These are phyloP conservation scores for Fusarium devonianum DNA, from an alignment of 2,329 filamentous ascomycete genomes.

Conservation along the genomic window DNA sequence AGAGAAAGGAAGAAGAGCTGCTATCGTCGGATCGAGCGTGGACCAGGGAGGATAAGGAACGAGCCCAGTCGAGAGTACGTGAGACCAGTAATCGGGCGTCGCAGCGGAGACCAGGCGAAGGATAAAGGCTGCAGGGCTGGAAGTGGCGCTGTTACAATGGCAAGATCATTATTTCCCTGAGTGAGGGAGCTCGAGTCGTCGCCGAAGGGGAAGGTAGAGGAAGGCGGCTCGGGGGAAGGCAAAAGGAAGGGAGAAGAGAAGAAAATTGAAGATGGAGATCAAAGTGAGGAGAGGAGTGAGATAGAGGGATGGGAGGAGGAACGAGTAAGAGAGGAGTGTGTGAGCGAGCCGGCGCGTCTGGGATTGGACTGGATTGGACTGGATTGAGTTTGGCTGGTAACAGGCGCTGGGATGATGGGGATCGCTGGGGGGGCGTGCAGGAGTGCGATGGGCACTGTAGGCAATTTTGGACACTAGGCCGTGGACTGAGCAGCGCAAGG, in stretches of 20 bases:
- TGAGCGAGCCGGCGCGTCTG: conserved; percentile 32
- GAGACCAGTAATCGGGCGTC: conserved; percentile 46
- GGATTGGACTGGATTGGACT: conserved; percentile 43
- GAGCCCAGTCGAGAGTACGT: conserved; percentile 38
- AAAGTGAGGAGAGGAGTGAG: conserved; percentile 35
- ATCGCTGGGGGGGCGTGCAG: conserved; percentile 29
- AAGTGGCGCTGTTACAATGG: conserved; percentile 40
- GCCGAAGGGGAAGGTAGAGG: conserved; percentile 32
- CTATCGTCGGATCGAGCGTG: conserved; percentile 38
- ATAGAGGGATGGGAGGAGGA: conserved; percentile 32
- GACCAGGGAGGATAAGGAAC: conserved; percentile 40
- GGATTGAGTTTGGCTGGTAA: conserved; percentile 40
- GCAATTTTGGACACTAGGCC: conserved; percentile 17
- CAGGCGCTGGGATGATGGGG: conserved; percentile 32
- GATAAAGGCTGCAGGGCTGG: conserved; percentile 37
- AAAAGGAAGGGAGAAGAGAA: conserved; percentile 23
- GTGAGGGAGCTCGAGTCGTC: conserved; percentile 28
- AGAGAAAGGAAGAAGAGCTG: conserved; percentile 29
- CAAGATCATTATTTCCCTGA: conserved; percentile 41
- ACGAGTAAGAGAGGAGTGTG: conserved; percentile 31
- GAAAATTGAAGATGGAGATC: conserved; percentile 33
- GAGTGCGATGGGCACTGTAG: conserved; percentile 28
- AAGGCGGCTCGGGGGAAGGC: conserved; percentile 25
- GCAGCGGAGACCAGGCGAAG: conserved; percentile 38
- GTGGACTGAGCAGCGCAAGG: conserved; percentile 8